Evolutionary conservation across 1,284 basidiomycete genomes (phyloP), one percentile per base, ranked within the genome.

Genomic region (Hymenochaete sp.): DNA sequence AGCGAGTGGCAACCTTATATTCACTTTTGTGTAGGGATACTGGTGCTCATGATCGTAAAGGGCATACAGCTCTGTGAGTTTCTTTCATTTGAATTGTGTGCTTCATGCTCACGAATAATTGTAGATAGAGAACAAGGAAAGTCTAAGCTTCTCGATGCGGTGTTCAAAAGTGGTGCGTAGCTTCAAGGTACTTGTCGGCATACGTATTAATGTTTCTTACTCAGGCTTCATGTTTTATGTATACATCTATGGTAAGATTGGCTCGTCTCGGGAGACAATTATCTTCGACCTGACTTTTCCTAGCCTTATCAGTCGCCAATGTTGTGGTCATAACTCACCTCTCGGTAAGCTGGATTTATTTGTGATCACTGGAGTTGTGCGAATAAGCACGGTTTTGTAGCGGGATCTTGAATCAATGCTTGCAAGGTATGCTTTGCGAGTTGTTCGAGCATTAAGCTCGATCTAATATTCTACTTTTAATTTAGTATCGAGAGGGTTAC

Each of bases 91-190:
- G 11, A 18, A 28, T 18, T 37, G n/a, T 16, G 3, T 3, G 3
- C 25, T n/a, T 13, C 14, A 2, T n/a, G n/a, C 25, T 33, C 19
- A 3, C 26, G 3, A 10, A 11, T 14, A 18, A 24, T 41, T 10
- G 18, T 18, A 45, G 43, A 38, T 19, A 26, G 27, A 19, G 36
- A 37, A 13, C 43, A 33, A 10, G 43, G 33, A 21, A 25, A 27
- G 10, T 45, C 43, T 6, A 16, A 29, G 21, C 33, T 45, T 6
- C 38, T 38, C 16, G 18, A 16, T n/a, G 43, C 33, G 6, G 14
- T 45, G 18, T 45, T 37, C 43, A 36, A 36, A 21, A 29, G 38
- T 26, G 43, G 43, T 45, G 10, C 24, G 43, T 45, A 13, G 14
- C 39, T 8, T 42, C 33, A 6, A 7, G 18, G 5, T 42, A 16